phyloP scores from a whole-genome alignment of 257 asterid genomes.

The Marsdenia floribunda region DNA sequence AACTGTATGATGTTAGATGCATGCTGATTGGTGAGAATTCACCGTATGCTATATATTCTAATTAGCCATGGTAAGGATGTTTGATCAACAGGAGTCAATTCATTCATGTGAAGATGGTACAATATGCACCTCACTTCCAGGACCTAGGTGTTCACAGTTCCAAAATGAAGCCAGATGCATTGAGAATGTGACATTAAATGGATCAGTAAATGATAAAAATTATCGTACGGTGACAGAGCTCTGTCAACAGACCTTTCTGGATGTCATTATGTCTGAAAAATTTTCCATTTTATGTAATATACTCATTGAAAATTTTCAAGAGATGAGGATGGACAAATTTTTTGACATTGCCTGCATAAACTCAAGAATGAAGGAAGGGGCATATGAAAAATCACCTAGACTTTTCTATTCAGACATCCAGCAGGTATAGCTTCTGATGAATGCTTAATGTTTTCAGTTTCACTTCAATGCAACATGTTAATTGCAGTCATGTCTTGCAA shows the following conservation, averaged over 20 bases:
- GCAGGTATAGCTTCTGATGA: slow-evolving; percentile 41
- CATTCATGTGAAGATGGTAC: slow-evolving; percentile 35
- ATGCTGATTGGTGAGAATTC: not conserved
- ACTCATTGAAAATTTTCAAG: slow-evolving; percentile 54
- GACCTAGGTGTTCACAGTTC: slow-evolving; percentile 14
- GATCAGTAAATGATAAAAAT: slow-evolving; percentile 33
- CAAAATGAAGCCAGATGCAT: slow-evolving; percentile 26
- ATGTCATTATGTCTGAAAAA: slow-evolving; percentile 52
- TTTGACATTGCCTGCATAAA: slow-evolving; percentile 52
- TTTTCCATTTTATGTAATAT: slow-evolving; percentile 53
- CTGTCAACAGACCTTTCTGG: slow-evolving; percentile 44
- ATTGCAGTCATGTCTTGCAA: not conserved
- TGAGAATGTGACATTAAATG: slow-evolving; percentile 21
- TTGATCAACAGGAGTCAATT: slow-evolving; percentile 43
- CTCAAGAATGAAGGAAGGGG: slow-evolving; percentile 68
- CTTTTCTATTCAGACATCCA: slow-evolving; percentile 70
- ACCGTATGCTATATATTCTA: not conserved
- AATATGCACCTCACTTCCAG: slow-evolving; percentile 29
- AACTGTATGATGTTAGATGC: slow-evolving; percentile 4
- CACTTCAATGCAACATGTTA: not conserved
- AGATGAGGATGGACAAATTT: slow-evolving; percentile 44
- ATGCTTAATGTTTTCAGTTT: slow-evolving; percentile 6
- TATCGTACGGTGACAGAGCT: slow-evolving; percentile 32
- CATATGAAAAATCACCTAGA: slow-evolving; percentile 62
- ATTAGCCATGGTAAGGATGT: slow-evolving; percentile 5